These are phyloP conservation scores for Malassezia pachydermatis DNA, from an alignment of 1,284 basidiomycete genomes.

Conservation along the genomic window DNA sequence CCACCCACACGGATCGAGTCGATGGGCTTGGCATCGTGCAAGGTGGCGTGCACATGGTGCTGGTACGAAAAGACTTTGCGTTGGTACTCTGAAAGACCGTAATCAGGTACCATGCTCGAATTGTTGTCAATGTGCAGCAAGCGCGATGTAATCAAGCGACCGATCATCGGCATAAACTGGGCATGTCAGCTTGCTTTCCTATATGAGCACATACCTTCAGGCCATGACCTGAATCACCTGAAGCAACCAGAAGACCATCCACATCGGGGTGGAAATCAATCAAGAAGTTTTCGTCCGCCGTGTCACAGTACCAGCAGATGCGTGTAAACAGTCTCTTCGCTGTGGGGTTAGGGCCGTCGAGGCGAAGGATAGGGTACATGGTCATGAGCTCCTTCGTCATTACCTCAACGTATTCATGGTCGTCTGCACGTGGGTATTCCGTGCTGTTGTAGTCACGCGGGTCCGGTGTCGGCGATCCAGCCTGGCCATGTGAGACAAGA, in stretches of 20 bases:
- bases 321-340: slow-evolving; percentile 56
- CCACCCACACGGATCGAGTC: slow-evolving; percentile 8
- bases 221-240: slow-evolving; percentile 51
- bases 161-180: slow-evolving; percentile 76
- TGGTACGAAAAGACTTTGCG: slow-evolving; percentile 20
- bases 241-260: slow-evolving; percentile 49
- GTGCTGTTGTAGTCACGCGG: slow-evolving; percentile 22
- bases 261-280: slow-evolving; percentile 51
- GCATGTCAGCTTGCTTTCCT: too few species aligned
- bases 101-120: not conserved
- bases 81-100: slow-evolving; percentile 17
- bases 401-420: slow-evolving; percentile 51
- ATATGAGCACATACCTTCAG: too few species aligned
- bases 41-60: slow-evolving; percentile 18
- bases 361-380: slow-evolving; percentile 63
- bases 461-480: slow-evolving; percentile 56
- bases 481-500: not conserved
- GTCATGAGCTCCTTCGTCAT: slow-evolving; percentile 55
- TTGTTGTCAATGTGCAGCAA: slow-evolving; percentile 48
- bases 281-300: slow-evolving; percentile 51
- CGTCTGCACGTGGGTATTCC: slow-evolving; percentile 10
- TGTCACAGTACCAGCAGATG: slow-evolving; percentile 64
- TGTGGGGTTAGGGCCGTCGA: not conserved
- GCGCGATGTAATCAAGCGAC: slow-evolving; percentile 61
- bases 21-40: slow-evolving; percentile 1